phyloP scores from a whole-genome alignment of 495 filamentous ascomycete genomes.

The Articulospora tetracladia region DNA sequence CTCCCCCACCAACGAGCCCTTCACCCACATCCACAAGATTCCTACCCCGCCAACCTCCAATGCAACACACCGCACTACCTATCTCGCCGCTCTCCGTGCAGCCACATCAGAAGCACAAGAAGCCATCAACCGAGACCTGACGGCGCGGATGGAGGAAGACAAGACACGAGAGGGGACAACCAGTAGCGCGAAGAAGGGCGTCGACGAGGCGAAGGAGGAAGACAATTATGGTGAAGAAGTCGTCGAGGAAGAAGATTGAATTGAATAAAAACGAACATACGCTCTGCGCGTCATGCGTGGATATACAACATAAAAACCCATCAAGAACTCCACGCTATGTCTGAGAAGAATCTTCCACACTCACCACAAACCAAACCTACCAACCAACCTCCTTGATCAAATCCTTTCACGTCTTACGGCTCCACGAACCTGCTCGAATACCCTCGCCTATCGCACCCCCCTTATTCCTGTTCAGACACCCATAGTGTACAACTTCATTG shows the following conservation, averaged over 20 bases:
- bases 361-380: slow-evolving; percentile 8
- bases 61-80: slow-evolving; percentile 53
- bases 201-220: slow-evolving; percentile 64
- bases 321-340: slow-evolving; percentile 18
- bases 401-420: neutral
- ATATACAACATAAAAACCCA: slow-evolving; percentile 2
- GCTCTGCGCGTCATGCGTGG: neutral
- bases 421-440: slow-evolving; percentile 9
- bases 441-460: slow-evolving; percentile 13
- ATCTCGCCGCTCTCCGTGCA: slow-evolving; percentile 63
- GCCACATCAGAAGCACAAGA: slow-evolving; percentile 61
- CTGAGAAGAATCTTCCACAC: neutral
- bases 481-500: slow-evolving; percentile 74
- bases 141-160: slow-evolving; percentile 84
- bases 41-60: slow-evolving; percentile 33
- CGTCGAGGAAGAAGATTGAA: slow-evolving; percentile 44
- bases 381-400: neutral
- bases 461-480: slow-evolving; percentile 56
- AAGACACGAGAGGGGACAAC: slow-evolving; percentile 32
- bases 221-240: slow-evolving; percentile 85
- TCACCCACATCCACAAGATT: slow-evolving; percentile 38
- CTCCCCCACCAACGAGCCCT: slow-evolving; percentile 47
- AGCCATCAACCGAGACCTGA: slow-evolving; percentile 78
- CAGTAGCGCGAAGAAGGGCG: slow-evolving; percentile 21
- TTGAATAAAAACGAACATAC: slow-evolving; percentile 21